Evolutionary conservation across 179 eudicot genomes (phyloP).

Genomic region (Beta corolliflora): DNA sequence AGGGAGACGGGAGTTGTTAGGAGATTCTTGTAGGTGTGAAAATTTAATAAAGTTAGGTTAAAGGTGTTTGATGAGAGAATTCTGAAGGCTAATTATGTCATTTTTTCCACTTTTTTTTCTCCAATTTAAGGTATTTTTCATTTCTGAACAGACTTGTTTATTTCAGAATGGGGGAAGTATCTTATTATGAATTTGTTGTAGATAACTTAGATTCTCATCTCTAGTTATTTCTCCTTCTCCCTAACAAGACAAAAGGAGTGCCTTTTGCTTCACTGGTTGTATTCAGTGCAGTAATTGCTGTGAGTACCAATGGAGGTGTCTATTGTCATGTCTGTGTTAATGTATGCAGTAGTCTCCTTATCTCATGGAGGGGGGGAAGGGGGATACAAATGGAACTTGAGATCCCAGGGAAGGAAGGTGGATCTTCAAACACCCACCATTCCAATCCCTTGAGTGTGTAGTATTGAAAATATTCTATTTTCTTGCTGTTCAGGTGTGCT

Average conservation of each 20-base stretch:
- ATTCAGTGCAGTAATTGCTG: not conserved
- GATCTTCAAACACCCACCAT: not conserved
- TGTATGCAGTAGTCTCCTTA: too few relatives aligned
- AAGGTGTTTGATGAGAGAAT: too few relatives aligned
- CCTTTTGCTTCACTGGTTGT: not conserved
- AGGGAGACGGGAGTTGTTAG: too few relatives aligned
- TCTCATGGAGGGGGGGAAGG: not conserved
- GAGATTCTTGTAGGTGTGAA: too few relatives aligned
- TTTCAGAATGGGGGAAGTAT: too few relatives aligned
- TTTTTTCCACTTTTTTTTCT: too few relatives aligned
- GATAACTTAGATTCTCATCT: not conserved
- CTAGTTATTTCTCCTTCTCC: not conserved
- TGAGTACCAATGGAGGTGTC: not conserved
- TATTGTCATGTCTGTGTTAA: not conserved
- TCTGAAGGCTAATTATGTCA: too few relatives aligned
- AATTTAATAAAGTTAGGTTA: too few relatives aligned
- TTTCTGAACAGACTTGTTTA: too few relatives aligned
- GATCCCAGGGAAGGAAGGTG: not conserved
- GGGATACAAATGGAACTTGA: too few relatives aligned
- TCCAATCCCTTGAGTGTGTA: not conserved
- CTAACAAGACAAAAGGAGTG: not conserved
- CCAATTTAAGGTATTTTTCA: too few relatives aligned
- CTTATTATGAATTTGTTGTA: not conserved
- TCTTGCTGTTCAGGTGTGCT: not conserved
- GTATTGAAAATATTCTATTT: not conserved